A percentile compares a stretch with the other conserved stretches of the same genome.
Evolutionary conservation across 345 rosid genomes (phyloP).

Genomic region (Ceriops tagal): DNA sequence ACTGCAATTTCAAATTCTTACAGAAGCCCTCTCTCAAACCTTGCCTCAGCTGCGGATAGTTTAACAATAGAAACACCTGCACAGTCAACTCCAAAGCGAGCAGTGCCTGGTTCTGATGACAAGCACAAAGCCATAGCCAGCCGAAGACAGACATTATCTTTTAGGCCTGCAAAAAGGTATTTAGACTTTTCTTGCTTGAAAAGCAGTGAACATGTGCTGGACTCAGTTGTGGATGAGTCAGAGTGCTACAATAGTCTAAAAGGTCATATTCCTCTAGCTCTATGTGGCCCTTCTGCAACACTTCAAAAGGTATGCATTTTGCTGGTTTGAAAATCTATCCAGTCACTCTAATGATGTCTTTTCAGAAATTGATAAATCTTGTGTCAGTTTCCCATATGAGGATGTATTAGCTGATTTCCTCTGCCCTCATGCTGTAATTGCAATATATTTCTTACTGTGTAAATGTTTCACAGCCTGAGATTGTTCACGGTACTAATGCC

Average conservation of each 20-base stretch:
- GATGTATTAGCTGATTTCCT: not conserved
- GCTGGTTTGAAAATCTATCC: not conserved
- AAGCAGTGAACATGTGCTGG: not conserved
- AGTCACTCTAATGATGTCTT: not conserved
- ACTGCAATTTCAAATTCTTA: constrained; percentile 13
- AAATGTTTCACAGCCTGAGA: too few relatives aligned
- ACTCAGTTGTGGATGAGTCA: constrained; percentile 3
- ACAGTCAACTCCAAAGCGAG: constrained; percentile 42
- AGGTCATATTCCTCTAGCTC: constrained; percentile 7
- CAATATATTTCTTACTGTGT: not conserved
- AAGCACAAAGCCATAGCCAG: constrained; percentile 10
- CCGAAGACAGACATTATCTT: constrained; percentile 15
- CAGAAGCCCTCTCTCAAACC: constrained; percentile 34
- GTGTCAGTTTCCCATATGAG: not conserved
- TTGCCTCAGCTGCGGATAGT: constrained; percentile 20
- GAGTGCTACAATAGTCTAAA: constrained; percentile 12
- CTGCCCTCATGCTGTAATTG: not conserved
- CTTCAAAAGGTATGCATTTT: constrained; percentile 21
- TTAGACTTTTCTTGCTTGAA: constrained; percentile 35
- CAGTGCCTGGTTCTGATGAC: constrained; percentile 28
- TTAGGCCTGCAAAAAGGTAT: constrained; percentile 43
- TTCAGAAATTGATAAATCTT: not conserved
- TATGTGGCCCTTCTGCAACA: constrained; percentile 9
- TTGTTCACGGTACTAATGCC: too few relatives aligned
- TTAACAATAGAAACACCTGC: constrained; percentile 41